A percentile compares a stretch with the other conserved stretches of the same genome.
These are phyloP conservation scores for Luzula sylvatica DNA, from an alignment of 176 grass and related monocot species.

Conservation along the genomic window DNA sequence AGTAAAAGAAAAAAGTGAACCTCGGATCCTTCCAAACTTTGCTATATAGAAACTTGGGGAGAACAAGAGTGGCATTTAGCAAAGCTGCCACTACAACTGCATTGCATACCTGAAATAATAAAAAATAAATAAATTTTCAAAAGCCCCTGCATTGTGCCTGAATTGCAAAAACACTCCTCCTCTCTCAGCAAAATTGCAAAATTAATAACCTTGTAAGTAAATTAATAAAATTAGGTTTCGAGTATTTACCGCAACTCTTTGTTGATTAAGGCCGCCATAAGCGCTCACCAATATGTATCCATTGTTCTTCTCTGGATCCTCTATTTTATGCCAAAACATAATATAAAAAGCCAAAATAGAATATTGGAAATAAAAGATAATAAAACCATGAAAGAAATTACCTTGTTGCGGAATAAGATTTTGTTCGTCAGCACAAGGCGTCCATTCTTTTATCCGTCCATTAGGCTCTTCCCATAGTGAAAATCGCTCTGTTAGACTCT, in stretches of 20 bases:
- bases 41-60: constrained; percentile 77
- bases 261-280: constrained; percentile 87
- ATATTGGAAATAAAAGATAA: no score
- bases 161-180: no score
- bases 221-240: neutral
- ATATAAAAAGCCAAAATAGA: neutral
- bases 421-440: constrained; percentile 58
- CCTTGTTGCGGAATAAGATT: constrained; percentile 10
- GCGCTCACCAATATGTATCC: constrained; percentile 76
- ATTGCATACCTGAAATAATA: constrained; percentile 89
- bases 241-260: constrained; percentile 74
- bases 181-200: neutral
- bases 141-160: no score
- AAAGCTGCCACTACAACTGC: constrained; percentile 64
- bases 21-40: constrained; percentile 92
- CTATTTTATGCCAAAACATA: constrained; percentile 24
- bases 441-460: constrained; percentile 53
- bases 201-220: neutral
- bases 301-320: constrained; percentile 33
- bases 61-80: constrained; percentile 66
- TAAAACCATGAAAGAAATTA: no score
- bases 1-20: constrained; percentile 26
- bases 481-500: constrained; percentile 19
- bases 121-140: constrained; percentile 5
- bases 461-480: constrained; percentile 57